A percentile compares a stretch with the other conserved stretches of the same genome.
phyloP scores from a whole-genome alignment of 306 rosid genomes.

The Pyrus betulifolia region DNA sequence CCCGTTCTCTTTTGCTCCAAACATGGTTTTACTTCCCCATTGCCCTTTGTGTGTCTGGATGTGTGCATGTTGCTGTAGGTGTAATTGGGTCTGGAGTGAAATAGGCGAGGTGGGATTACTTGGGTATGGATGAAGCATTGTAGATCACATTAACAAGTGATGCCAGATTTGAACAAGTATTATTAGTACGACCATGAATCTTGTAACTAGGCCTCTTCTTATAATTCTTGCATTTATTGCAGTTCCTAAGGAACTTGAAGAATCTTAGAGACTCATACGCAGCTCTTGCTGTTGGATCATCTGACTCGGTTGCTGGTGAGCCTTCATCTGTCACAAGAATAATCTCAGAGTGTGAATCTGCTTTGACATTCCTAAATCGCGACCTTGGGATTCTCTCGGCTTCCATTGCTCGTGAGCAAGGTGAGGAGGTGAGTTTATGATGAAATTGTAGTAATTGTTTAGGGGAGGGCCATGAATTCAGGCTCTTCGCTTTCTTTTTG shows the following conservation, averaged over 20 bases:
- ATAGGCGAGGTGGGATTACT: neutral
- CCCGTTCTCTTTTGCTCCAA: neutral
- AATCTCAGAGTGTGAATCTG: constrained; percentile 85
- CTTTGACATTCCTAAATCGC: constrained; percentile 71
- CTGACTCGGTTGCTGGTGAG: constrained; percentile 70
- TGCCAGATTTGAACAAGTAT: neutral
- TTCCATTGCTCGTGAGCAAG: constrained; percentile 86
- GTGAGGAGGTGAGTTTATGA: constrained; percentile 40
- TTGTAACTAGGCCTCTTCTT: neutral
- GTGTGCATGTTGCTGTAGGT: neutral
- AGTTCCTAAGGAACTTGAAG: constrained; percentile 82
- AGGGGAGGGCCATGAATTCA: neutral
- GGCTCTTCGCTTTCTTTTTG: neutral
- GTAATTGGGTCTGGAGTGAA: neutral
- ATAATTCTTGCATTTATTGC: constrained; percentile 4
- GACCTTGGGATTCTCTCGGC: constrained; percentile 94
- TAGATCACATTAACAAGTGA: neutral
- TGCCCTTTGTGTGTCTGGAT: neutral
- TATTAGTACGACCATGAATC: neutral
- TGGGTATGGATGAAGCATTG: neutral
- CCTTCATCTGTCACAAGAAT: constrained; percentile 84
- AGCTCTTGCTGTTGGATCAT: constrained; percentile 79
- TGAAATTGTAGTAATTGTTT: constrained; percentile 1
- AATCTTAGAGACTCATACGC: constrained; percentile 91
- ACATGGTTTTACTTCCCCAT: neutral